Evolutionary conservation across 495 filamentous ascomycete genomes (phyloP).

Genomic region (Hypoxylon trugodes): DNA sequence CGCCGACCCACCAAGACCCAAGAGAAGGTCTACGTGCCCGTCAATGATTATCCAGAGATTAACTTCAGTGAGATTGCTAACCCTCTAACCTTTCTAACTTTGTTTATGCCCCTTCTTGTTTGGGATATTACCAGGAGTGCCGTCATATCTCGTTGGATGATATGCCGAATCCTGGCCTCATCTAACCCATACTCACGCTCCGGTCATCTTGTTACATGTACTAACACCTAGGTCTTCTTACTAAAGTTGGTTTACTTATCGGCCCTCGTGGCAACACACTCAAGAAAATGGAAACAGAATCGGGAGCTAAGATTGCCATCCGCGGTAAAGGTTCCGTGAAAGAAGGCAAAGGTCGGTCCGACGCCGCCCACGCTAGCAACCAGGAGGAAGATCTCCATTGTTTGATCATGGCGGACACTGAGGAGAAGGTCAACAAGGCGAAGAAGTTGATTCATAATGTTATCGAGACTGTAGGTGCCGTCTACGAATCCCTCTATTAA

Average conservation of each 20-base stretch:
- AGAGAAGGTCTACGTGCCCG: slow-evolving; percentile 99
- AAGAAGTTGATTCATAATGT: slow-evolving; percentile 97
- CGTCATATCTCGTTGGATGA: slow-evolving; percentile 40
- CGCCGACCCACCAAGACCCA: slow-evolving; percentile 98
- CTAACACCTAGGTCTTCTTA: slow-evolving; percentile 92
- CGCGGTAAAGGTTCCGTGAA: slow-evolving; percentile 99
- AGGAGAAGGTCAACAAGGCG: slow-evolving; percentile 97
- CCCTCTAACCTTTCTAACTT: slow-evolving; percentile 86
- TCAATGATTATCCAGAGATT: slow-evolving; percentile 99
- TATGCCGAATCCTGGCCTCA: slow-evolving; percentile 41
- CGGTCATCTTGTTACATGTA: slow-evolving; percentile 59
- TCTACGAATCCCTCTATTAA: neutral
- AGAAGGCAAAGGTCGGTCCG: slow-evolving; percentile 98
- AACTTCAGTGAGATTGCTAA: slow-evolving; percentile 99
- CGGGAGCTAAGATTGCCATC: slow-evolving; percentile 96
- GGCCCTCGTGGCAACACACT: slow-evolving; percentile 98
- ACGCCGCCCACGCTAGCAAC: slow-evolving; percentile 98
- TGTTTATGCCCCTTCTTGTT: slow-evolving; percentile 58
- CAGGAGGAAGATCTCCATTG: slow-evolving; percentile 99
- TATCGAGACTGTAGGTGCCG: slow-evolving; percentile 88
- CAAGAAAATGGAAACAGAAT: slow-evolving; percentile 99
- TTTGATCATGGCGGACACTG: slow-evolving; percentile 98
- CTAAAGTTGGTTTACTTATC: slow-evolving; percentile 99
- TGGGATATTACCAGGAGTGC: slow-evolving; percentile 47
- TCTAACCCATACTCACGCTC: slow-evolving; percentile 52